These are phyloP conservation scores for Neurospora sp. DNA, from an alignment of 495 filamentous ascomycete genomes.

Conservation along the genomic window DNA sequence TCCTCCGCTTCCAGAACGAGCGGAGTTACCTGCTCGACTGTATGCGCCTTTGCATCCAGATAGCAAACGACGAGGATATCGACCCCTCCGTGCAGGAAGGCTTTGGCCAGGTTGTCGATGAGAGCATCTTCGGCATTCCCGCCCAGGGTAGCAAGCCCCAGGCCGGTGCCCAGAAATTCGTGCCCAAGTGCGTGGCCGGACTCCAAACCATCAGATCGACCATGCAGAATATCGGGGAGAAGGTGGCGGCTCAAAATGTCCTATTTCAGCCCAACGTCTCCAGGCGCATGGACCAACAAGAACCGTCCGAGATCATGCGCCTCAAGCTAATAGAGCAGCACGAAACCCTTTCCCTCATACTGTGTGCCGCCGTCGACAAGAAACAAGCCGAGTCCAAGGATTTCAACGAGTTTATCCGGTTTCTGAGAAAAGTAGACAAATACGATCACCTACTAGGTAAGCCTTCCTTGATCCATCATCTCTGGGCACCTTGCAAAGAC, in stretches of 20 bases:
- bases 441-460: constrained; percentile 50
- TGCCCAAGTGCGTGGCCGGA: constrained; percentile 55
- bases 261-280: constrained; percentile 48
- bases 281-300: constrained; percentile 56
- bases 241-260: constrained; percentile 56
- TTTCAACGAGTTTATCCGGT: constrained; percentile 56
- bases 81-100: constrained; percentile 27
- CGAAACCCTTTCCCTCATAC: constrained; percentile 68
- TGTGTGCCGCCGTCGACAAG: constrained; percentile 66
- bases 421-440: constrained; percentile 56
- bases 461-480: neutral
- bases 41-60: constrained; percentile 61
- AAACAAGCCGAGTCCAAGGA: constrained; percentile 58
- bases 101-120: constrained; percentile 28
- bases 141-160: constrained; percentile 13
- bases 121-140: constrained; percentile 27
- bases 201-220: constrained; percentile 66
- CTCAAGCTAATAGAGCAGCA: constrained; percentile 72
- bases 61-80: constrained; percentile 45
- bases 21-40: constrained; percentile 72
- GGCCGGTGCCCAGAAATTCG: constrained; percentile 33
- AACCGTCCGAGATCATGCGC: constrained; percentile 64
- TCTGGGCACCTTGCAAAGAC: neutral
- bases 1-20: constrained; percentile 76
- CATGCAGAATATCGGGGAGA: constrained; percentile 62